Conservation (phyloP, 306 rosid genomes). For the Echinosophora koreensis region DNA sequence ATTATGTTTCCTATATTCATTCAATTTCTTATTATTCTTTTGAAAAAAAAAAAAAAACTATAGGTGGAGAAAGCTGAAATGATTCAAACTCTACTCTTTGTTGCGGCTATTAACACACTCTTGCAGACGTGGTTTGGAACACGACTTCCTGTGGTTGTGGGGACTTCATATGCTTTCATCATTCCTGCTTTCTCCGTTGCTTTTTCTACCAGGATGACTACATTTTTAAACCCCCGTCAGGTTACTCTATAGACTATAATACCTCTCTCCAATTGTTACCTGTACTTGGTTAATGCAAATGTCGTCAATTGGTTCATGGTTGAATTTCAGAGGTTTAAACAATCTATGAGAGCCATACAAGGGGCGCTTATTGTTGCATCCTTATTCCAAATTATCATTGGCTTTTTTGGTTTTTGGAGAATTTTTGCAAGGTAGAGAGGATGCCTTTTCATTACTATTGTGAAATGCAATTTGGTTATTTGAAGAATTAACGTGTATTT, state of each 20-base stretch:
- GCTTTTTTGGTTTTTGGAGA: slow-evolving; percentile 86
- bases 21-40: background rate
- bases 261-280: background rate
- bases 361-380: slow-evolving; percentile 85
- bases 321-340: slow-evolving; percentile 71
- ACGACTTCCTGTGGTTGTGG: slow-evolving; percentile 83
- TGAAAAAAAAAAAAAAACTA: background rate
- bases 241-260: slow-evolving; percentile 46
- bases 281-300: background rate
- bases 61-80: slow-evolving; percentile 89
- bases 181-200: slow-evolving; percentile 69
- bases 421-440: slow-evolving; percentile 68
- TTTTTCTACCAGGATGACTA: slow-evolving; percentile 62
- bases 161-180: slow-evolving; percentile 76
- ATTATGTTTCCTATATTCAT: background rate
- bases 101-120: slow-evolving; percentile 79
- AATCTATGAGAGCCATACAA: slow-evolving; percentile 73
- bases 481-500: slow-evolving; percentile 23
- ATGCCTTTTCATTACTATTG: slow-evolving; percentile 6
- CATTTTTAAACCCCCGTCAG: slow-evolving; percentile 65
- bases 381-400: slow-evolving; percentile 66
- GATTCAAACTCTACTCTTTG: slow-evolving; percentile 81
- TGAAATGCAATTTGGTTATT: slow-evolving; percentile 37
- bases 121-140: slow-evolving; percentile 79
- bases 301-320: slow-evolving; percentile 32